Evolutionary conservation across 2,329 filamentous ascomycete species (phyloP).

Genomic region (Xylaria multiplex): DNA sequence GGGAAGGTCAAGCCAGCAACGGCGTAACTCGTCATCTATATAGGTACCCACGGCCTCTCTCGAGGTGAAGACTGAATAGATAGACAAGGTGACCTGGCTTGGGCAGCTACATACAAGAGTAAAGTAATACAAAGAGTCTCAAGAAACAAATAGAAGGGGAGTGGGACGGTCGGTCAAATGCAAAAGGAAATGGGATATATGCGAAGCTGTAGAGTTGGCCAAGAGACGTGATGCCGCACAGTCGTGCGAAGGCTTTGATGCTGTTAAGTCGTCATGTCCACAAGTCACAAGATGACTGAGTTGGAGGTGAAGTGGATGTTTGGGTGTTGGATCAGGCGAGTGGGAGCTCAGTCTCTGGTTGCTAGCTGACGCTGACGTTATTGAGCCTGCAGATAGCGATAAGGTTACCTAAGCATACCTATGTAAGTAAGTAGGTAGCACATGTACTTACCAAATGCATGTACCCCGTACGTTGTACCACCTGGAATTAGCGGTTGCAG

Average conservation of each 20-base stretch:
- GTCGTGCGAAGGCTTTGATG: constrained; percentile 2
- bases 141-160: not conserved
- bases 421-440: too few species aligned
- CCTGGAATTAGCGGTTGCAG: too few species aligned
- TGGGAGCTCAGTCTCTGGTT: not conserved
- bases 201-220: not conserved
- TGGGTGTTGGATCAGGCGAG: not conserved
- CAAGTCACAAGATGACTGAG: constrained; percentile 6
- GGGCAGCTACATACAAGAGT: not conserved
- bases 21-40: not conserved
- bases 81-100: too few species aligned
- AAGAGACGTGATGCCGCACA: constrained; percentile 15
- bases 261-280: constrained; percentile 26
- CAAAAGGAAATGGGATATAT: not conserved
- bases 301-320: not conserved
- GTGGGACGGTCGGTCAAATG: not conserved
- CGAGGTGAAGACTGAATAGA: too few species aligned
- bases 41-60: not conserved
- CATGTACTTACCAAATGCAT: too few species aligned
- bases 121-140: not conserved
- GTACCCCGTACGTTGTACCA: too few species aligned
- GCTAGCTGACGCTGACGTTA: not conserved
- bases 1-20: not conserved
- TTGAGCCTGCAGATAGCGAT: constrained; percentile 11
- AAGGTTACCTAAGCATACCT: too few species aligned